Evolutionary conservation across 768 basidiomycete species (phyloP).

Genomic region (Candolleomyces eurysporus): DNA sequence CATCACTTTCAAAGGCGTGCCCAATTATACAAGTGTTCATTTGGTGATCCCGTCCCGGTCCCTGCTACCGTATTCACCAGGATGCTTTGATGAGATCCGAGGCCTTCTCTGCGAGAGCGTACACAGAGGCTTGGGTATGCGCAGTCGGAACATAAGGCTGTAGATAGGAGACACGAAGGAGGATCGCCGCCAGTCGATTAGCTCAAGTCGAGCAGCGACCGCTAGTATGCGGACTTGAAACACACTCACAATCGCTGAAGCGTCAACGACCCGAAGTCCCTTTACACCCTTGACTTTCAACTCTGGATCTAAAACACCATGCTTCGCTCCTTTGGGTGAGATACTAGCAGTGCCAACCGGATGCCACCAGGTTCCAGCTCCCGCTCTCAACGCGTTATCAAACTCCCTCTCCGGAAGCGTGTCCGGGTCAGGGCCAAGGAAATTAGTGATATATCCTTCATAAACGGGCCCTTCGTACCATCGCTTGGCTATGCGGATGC

Average conservation of each 20-base stretch:
- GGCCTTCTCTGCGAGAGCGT: slow-evolving; percentile 7
- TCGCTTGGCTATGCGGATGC: slow-evolving; percentile 14
- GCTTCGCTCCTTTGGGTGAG: background rate
- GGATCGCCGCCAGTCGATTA: too few relatives aligned
- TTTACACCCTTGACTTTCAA: slow-evolving; percentile 5
- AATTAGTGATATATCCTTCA: slow-evolving; percentile 9
- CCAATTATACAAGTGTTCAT: too few relatives aligned
- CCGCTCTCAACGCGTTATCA: background rate
- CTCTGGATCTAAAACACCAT: slow-evolving; percentile 12
- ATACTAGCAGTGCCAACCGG: slow-evolving; percentile 6
- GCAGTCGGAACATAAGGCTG: slow-evolving; percentile 8
- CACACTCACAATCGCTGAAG: slow-evolving; percentile 4
- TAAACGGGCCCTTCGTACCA: slow-evolving; percentile 13
- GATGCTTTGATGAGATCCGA: background rate
- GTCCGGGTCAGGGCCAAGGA: background rate
- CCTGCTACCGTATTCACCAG: background rate
- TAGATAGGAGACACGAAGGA: background rate
- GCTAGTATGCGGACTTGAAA: background rate
- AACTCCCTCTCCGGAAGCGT: background rate
- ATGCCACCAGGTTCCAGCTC: background rate
- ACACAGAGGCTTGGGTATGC: slow-evolving; percentile 8
- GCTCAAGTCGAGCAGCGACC: too few relatives aligned
- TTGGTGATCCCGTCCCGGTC: too few relatives aligned
- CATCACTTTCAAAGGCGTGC: too few relatives aligned
- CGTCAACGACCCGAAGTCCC: slow-evolving; percentile 11